Evolutionary conservation across 2,329 filamentous ascomycete genomes (phyloP).

Genomic region (Chaetomium olivaceum): DNA sequence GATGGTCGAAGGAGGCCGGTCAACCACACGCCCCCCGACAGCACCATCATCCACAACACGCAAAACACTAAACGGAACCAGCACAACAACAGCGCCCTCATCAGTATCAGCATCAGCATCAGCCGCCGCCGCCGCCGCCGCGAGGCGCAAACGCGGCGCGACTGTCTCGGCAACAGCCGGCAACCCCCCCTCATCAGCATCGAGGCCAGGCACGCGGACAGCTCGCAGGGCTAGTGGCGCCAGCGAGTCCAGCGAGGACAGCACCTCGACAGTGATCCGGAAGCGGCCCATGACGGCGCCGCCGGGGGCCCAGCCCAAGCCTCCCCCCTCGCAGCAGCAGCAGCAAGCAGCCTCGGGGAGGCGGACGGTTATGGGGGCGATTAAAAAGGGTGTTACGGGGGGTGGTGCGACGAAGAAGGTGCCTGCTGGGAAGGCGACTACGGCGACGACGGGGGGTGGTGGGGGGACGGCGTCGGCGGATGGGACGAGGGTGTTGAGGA

Average conservation of each 20-base stretch:
- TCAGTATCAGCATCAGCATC: constrained; percentile 27
- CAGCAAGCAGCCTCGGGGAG: constrained; percentile 39
- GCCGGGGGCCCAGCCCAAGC: constrained; percentile 39
- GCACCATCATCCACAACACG: constrained; percentile 25
- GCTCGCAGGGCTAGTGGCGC: constrained; percentile 57
- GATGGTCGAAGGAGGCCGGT: constrained; percentile 62
- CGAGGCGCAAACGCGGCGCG: constrained; percentile 38
- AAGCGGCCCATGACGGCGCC: constrained; percentile 47
- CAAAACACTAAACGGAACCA: constrained; percentile 40
- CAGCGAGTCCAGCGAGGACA: constrained; percentile 65
- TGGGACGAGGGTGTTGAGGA: constrained; percentile 53
- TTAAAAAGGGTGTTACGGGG: constrained; percentile 53
- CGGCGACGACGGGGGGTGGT: constrained; percentile 39
- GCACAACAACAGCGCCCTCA: constrained; percentile 26
- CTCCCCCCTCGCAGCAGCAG: constrained; percentile 39
- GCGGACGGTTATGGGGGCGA: constrained; percentile 55
- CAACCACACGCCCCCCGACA: constrained; percentile 28
- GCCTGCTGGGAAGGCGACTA: constrained; percentile 41
- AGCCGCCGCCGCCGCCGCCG: not conserved
- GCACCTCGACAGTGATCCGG: constrained; percentile 64
- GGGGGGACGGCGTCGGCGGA: constrained; percentile 40
- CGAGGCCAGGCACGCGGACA: constrained; percentile 48
- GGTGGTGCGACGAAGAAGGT: constrained; percentile 52
- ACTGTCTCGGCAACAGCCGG: constrained; percentile 42
- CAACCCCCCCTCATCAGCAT: constrained; percentile 30